Evolutionary conservation across 352 stramenopile genomes (phyloP), one percentile per base, ranked within the genome.

Genomic region (Globisporangium parvum): DNA sequence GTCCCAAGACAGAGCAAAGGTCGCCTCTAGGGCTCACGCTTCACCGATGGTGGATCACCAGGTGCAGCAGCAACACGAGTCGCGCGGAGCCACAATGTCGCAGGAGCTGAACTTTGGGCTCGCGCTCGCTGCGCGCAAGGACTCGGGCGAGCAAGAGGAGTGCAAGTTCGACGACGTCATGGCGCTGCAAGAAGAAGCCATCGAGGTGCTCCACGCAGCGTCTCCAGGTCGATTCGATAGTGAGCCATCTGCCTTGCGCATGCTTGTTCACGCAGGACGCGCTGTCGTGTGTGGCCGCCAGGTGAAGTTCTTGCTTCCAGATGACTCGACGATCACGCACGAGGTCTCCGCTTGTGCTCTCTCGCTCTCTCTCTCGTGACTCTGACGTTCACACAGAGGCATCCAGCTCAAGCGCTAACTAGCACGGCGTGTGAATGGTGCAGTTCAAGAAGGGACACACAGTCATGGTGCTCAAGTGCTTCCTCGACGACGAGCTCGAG

Each of bases 391-490:
- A 20, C n/a, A 37, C 31, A 37, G 31, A 37, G 31, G 31, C 31
- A 12, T 37, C 12, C 31, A 10, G 31, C 31, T 2, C 31, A 37
- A 37, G 31, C 31, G 12, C 31, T 37, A 37, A 37, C 31, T 12
- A 12, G 10, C 31, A 37, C 5, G n/a, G n/a, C n/a, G n/a, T n/a
- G n/a, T n/a, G n/a, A n/a, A 10, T 37, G 31, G 31, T 12, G 6
- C 53, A 87, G 77, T 87, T 87, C 63, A 81, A 83, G 47, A 87
- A 84, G 52, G 77, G 77, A 0, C 77, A 87, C 39, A 87, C 75
- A 1, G 64, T 87, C 50, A 63, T 66, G 11, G 77, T 87, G 49
- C 63, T 85, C 24, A 87, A 87, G 55, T 59, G 66, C 42, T 87
- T 82, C 48, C 57, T 87, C 18, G 70, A 74, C 50, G 74, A 80